Evolutionary conservation across 257 asterid genomes (phyloP).

Genomic region (Nicotiana undulata): DNA sequence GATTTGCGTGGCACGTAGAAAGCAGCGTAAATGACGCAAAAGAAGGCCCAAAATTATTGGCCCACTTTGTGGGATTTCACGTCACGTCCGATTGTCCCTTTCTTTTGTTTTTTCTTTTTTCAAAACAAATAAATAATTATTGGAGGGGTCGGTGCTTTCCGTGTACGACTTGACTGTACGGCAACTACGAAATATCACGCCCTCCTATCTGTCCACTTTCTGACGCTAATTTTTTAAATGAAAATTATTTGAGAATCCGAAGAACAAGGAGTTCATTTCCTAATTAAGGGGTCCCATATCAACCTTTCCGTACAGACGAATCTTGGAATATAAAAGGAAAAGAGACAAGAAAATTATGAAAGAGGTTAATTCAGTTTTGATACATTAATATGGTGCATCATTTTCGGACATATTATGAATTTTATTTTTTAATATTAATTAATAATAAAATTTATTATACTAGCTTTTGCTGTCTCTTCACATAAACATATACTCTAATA

Average conservation of each 20-base stretch:
- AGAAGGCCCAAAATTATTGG: not conserved
- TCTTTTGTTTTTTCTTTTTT: not conserved
- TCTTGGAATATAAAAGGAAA: not conserved
- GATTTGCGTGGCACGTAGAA: slow-evolving; percentile 5
- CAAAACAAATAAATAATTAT: not conserved
- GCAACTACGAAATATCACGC: slow-evolving; percentile 14
- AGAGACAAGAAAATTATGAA: not conserved
- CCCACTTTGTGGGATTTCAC: slow-evolving; percentile 19
- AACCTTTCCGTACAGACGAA: not conserved
- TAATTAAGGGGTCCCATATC: not conserved
- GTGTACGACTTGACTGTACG: slow-evolving; percentile 40
- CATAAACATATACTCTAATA: too few relatives aligned
- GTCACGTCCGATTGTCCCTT: slow-evolving; percentile 12
- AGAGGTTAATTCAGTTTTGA: not conserved
- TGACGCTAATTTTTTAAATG: not conserved
- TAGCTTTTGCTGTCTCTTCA: too few relatives aligned
- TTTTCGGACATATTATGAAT: too few relatives aligned
- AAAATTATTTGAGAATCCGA: not conserved
- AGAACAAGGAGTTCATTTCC: not conserved
- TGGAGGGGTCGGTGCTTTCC: slow-evolving; percentile 22
- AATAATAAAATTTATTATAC: too few relatives aligned
- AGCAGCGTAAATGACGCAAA: slow-evolving; percentile 15
- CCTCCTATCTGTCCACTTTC: not conserved
- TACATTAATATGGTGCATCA: too few relatives aligned
- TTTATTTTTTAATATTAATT: too few relatives aligned